These are phyloP conservation scores for Citrullus colocynthis DNA, from an alignment of 306 rosid genomes.

Conservation along the genomic window DNA sequence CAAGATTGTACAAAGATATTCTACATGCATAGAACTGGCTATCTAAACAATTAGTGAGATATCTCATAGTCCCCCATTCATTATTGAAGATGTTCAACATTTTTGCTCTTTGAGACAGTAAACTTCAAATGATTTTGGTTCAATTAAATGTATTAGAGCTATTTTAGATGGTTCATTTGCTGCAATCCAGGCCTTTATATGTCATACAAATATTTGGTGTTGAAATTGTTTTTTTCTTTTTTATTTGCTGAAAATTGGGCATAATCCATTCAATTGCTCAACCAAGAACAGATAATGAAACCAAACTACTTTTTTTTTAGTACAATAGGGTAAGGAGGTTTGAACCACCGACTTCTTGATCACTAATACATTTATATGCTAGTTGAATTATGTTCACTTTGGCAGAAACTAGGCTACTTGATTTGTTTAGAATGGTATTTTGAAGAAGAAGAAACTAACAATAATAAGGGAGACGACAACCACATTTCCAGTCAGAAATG, in stretches of 20 bases:
- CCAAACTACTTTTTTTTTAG: too few relatives aligned
- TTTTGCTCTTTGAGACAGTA: neutral
- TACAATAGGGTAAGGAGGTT: too few relatives aligned
- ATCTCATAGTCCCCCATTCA: neutral
- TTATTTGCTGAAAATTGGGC: neutral
- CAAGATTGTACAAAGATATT: conserved; percentile 7
- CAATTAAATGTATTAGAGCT: neutral
- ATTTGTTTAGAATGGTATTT: too few relatives aligned
- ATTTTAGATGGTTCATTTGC: neutral
- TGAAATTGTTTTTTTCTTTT: too few relatives aligned
- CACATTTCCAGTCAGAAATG: too few relatives aligned
- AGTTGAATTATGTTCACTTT: too few relatives aligned
- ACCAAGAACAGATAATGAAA: neutral
- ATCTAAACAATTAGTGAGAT: neutral
- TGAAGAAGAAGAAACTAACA: too few relatives aligned
- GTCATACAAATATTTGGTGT: neutral
- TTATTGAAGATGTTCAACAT: neutral
- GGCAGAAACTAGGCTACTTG: too few relatives aligned
- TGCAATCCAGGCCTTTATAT: too few relatives aligned
- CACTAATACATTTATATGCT: too few relatives aligned
- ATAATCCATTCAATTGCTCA: neutral
- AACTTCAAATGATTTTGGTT: neutral
- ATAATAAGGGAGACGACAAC: too few relatives aligned
- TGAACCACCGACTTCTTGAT: too few relatives aligned
- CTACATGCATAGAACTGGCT: neutral